These are phyloP conservation scores for Ustilago trichophora DNA, from an alignment of 1,284 basidiomycete species.

Conservation along the genomic window DNA sequence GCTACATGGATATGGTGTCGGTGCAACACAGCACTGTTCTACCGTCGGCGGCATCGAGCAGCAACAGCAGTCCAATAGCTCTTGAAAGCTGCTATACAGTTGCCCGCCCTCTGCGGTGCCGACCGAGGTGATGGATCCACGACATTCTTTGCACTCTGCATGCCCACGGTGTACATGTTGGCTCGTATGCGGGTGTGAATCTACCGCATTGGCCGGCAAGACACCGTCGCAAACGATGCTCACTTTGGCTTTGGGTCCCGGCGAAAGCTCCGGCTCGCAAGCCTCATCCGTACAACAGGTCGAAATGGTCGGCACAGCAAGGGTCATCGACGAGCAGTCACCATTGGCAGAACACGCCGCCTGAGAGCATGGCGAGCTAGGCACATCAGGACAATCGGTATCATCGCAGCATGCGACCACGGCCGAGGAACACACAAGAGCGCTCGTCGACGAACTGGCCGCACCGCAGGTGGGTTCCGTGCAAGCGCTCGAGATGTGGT, in stretches of 20 bases:
- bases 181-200: conserved; percentile 1
- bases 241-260: not conserved
- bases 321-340: conserved; percentile 22
- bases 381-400: conserved; percentile 10
- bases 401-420: conserved; percentile 31
- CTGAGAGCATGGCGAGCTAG: conserved; percentile 20
- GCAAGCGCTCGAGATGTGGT: conserved; percentile 36
- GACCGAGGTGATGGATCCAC: conserved; percentile 16
- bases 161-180: not conserved
- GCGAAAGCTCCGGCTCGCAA: conserved; percentile 12
- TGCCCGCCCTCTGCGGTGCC: conserved; percentile 17
- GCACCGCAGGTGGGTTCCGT: conserved; percentile 29
- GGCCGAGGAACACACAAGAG: conserved; percentile 9
- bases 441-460: conserved; percentile 17
- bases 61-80: conserved; percentile 47
- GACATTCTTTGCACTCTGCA: conserved; percentile 30
- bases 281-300: conserved; percentile 32
- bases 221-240: conserved; percentile 3
- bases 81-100: conserved; percentile 46
- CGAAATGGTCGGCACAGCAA: conserved; percentile 13
- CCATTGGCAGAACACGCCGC: conserved; percentile 9
- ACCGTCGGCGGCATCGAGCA: conserved; percentile 36
- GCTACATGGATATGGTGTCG: conserved; percentile 12
- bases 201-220: not conserved
- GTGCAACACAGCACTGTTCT: conserved; percentile 37